phyloP scores from a whole-genome alignment of 768 basidiomycete species.

The Amanita molliuscula region DNA sequence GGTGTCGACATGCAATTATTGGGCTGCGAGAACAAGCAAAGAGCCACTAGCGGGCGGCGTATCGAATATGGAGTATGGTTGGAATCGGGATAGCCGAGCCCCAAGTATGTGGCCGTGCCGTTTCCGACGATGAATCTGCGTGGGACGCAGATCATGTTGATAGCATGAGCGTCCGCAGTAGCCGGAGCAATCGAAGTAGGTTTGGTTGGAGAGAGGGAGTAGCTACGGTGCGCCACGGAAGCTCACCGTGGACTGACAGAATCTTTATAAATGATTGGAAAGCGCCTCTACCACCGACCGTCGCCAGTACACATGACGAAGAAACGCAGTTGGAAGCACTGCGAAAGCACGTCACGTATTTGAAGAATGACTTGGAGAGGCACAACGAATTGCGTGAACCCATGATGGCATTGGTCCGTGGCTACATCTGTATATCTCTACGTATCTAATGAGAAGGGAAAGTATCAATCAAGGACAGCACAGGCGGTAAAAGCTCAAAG shows the following conservation, averaged over 20 bases:
- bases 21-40: slow-evolving; percentile 92
- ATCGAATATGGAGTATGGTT: slow-evolving; percentile 99
- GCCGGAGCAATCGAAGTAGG: slow-evolving; percentile 63
- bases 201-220: slow-evolving; percentile 64
- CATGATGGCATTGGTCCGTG: slow-evolving; percentile 66
- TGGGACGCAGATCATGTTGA: slow-evolving; percentile 46
- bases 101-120: slow-evolving; percentile 36
- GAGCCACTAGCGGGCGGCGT: slow-evolving; percentile 95
- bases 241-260: slow-evolving; percentile 71
- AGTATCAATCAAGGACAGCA: slow-evolving; percentile 75
- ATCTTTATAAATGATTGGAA: slow-evolving; percentile 91
- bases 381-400: slow-evolving; percentile 81
- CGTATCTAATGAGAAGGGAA: slow-evolving; percentile 10
- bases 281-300: slow-evolving; percentile 73
- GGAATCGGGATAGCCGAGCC: slow-evolving; percentile 71
- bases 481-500: slow-evolving; percentile 68
- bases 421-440: neutral
- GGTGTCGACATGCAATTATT: slow-evolving; percentile 99
- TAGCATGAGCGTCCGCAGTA: slow-evolving; percentile 64
- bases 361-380: slow-evolving; percentile 70
- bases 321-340: slow-evolving; percentile 88
- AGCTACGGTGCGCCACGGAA: slow-evolving; percentile 50
- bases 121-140: slow-evolving; percentile 46
- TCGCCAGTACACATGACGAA: slow-evolving; percentile 82
- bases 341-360: slow-evolving; percentile 62